Evolutionary conservation across 768 basidiomycete species (phyloP).

Genomic region (Lyophyllum semitale): DNA sequence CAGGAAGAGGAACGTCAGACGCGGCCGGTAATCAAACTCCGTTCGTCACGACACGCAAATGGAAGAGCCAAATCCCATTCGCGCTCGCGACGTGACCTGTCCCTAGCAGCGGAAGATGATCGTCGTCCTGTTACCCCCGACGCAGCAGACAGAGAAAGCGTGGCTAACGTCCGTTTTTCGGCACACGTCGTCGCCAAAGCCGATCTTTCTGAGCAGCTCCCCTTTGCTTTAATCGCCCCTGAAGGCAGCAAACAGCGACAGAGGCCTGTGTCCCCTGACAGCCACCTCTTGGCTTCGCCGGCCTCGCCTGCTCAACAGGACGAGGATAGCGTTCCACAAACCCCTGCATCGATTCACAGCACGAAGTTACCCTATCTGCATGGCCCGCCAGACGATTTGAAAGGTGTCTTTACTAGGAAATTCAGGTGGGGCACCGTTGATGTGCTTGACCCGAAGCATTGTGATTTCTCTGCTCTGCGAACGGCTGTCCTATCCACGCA

Average conservation of each 20-base stretch:
- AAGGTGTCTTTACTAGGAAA: conserved; percentile 74
- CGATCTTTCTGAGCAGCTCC: conserved; percentile 60
- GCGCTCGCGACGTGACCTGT: conserved; percentile 71
- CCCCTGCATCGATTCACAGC: conserved; percentile 39
- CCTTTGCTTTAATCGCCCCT: conserved; percentile 81
- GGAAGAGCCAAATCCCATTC: conserved; percentile 58
- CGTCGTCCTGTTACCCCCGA: conserved; percentile 62
- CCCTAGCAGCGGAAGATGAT: conserved; percentile 56
- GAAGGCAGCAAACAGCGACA: conserved; percentile 50
- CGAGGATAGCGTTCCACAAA: conserved; percentile 44
- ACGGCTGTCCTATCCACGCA: conserved; percentile 85
- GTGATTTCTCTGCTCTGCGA: conserved; percentile 84
- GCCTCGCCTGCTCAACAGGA: conserved; percentile 36
- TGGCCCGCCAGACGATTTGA: conserved; percentile 67
- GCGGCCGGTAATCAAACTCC: conserved; percentile 79
- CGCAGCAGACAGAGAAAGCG: conserved; percentile 61
- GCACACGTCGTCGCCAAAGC: conserved; percentile 65
- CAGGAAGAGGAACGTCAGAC: conserved; percentile 57
- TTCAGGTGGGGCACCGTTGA: conserved; percentile 91
- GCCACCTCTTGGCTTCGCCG: conserved; percentile 24
- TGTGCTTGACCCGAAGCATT: conserved; percentile 83
- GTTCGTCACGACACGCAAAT: conserved; percentile 45
- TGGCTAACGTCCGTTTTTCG: conserved; percentile 78
- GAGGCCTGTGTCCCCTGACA: conserved; percentile 35
- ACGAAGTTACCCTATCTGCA: conserved; percentile 42